A percentile compares a stretch with the other conserved stretches of the same genome.
phyloP scores from a whole-genome alignment of 495 filamentous ascomycete species.

The Cenococcum geophilum region DNA sequence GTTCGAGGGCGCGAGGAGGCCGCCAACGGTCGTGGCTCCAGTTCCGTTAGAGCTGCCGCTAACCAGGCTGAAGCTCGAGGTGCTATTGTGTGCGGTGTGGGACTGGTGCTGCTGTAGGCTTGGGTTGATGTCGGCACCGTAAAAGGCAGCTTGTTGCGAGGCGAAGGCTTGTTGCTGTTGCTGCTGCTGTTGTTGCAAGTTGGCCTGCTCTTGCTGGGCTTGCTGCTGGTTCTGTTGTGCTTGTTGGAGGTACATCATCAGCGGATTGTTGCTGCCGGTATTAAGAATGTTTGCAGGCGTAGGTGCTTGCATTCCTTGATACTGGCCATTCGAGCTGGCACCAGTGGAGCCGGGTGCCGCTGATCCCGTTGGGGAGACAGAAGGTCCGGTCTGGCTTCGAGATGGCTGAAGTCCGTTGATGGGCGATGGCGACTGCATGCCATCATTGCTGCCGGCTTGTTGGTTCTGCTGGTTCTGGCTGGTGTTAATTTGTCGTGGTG shows the following conservation, averaged over 20 bases:
- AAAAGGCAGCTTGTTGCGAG: constrained; percentile 56
- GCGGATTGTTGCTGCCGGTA: constrained; percentile 71
- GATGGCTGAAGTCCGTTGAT: constrained; percentile 44
- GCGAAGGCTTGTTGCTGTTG: constrained; percentile 55
- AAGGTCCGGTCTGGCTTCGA: constrained; percentile 56
- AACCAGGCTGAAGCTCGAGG: constrained; percentile 50
- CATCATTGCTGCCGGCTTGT: constrained; percentile 32
- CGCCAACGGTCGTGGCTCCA: constrained; percentile 61
- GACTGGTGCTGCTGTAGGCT: constrained; percentile 39
- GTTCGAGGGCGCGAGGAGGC: constrained; percentile 68
- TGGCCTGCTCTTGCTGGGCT: constrained; percentile 47
- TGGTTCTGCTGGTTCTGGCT: constrained; percentile 55
- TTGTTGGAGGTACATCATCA: constrained; percentile 82
- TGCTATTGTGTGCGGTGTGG: constrained; percentile 50
- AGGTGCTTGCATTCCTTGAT: constrained; percentile 49
- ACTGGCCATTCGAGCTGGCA: constrained; percentile 48
- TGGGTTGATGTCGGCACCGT: constrained; percentile 52
- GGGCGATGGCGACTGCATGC: constrained; percentile 57
- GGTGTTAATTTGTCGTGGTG: constrained; percentile 72
- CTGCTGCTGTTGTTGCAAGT: constrained; percentile 49
- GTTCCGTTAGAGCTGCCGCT: constrained; percentile 43
- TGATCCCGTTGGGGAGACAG: constrained; percentile 61
- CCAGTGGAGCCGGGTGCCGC: constrained; percentile 48
- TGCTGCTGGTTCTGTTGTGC: constrained; percentile 53
- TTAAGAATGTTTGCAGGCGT: constrained; percentile 70